Percentiles rank a stretch among this genome's conserved stretches.
These are phyloP conservation scores for Escovopsis weberi DNA, from an alignment of 2,329 filamentous ascomycete species.

Conservation along the genomic window DNA sequence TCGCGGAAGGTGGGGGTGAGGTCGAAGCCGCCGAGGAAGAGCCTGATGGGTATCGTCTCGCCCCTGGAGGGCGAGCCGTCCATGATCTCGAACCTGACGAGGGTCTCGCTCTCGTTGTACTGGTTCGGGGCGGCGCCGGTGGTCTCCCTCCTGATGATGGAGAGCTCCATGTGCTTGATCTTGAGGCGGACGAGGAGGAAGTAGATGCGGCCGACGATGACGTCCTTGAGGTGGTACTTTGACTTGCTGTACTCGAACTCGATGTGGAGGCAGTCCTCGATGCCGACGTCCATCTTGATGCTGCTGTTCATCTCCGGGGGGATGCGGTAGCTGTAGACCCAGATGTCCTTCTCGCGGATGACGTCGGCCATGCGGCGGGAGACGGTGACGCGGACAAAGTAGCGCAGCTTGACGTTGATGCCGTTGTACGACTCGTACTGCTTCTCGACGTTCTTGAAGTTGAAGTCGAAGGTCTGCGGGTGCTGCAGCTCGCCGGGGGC, in stretches of 20 bases:
- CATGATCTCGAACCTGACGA: conserved; percentile 99
- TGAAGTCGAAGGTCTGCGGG: conserved; percentile 97
- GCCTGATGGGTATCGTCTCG: conserved; percentile 85
- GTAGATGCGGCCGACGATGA: conserved; percentile 97
- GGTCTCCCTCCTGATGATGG: conserved; percentile 91
- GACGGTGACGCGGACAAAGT: conserved; percentile 95
- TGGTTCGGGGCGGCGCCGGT: conserved; percentile 95
- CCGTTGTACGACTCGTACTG: conserved; percentile 99
- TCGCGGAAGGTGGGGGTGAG: conserved; percentile 96
- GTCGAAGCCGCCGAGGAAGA: conserved; percentile 96
- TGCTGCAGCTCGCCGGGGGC: conserved; percentile 96
- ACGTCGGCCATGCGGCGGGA: conserved; percentile 95
- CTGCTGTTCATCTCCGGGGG: conserved; percentile 95
- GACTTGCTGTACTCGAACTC: conserved; percentile 99
- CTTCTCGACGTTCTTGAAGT: conserved; percentile 99
- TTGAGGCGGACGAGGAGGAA: conserved; percentile 93
- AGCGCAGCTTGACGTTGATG: conserved; percentile 97
- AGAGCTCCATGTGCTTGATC: conserved; percentile 99
- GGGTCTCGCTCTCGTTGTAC: conserved; percentile 97
- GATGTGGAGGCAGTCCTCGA: conserved; percentile 97
- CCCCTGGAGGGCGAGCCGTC: conserved; percentile 94
- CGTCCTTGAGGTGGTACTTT: conserved; percentile 98
- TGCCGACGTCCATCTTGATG: conserved; percentile 99
- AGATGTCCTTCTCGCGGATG: conserved; percentile 96
- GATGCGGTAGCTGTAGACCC: conserved; percentile 98